Base-by-base conservation (phyloP, 129 eudicot species). In the Arctium lappa region DNA sequence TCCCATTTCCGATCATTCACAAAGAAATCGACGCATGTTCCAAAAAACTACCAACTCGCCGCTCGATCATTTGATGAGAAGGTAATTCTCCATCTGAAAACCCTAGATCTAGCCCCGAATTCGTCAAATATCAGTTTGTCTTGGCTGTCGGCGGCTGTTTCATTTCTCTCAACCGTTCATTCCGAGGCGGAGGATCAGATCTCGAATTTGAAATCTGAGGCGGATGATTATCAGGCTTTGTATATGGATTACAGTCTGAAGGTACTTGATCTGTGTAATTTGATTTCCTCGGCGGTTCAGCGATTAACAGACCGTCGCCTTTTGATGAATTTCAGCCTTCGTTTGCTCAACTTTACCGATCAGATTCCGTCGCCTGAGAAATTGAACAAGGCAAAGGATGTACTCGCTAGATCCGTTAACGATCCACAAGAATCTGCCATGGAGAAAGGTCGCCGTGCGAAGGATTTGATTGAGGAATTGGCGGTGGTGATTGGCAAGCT, bases 251-350 rank as follows among this genome's bases (percentile, higher is more conserved):
- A 79, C 18, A 88, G 91, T 48, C 68, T 85, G 33, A 88, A 88
- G 72, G 86, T 88, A 36, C 56, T 88, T 27, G 88, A 88, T 79
- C 78, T 88, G 39, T 88, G 91, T 83, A 88, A 88, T 29, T 80
- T 81, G 85, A 36, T 88, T 12, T 79, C 88, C 8, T 82, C 88
- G 42, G 86, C 87, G 73, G 79, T 88, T 40, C 82, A 85, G 32
- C 79, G 60, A 31, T 60, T 88, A 33, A 84, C 88, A 30, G 80
- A 88, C 6, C 82, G 85, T 37, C 91, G 88, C 0, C 71, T 85
- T 22, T 71, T 82, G 85, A 63, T 88, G 42, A 88, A 83, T 85
- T 85, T 74, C 78, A 76, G 74, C 34, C 84, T 88, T 38, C 88
- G 78, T 74, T 72, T 85, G 80, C 63, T 88, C 1, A 75, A 71